Percentiles rank a stretch among this genome's conserved stretches.
phyloP scores from a whole-genome alignment of 352 stramenopile genomes.

The Globisporangium nagaii region DNA sequence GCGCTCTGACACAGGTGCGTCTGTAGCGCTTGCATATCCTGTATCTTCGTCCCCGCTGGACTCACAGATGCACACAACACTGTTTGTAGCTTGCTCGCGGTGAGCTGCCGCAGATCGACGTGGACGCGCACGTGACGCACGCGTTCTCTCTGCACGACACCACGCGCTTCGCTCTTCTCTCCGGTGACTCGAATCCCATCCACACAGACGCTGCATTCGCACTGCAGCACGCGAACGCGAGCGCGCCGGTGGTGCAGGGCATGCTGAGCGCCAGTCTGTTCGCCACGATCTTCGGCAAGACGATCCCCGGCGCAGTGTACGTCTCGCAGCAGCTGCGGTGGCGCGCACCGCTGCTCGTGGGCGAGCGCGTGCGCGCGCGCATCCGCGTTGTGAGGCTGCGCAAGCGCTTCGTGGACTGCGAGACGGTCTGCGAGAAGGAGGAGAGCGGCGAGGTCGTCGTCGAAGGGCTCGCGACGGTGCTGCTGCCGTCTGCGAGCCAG shows the following conservation, averaged over 20 bases:
- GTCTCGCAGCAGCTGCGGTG: conserved; percentile 68
- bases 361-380: conserved; percentile 45
- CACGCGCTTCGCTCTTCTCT: conserved; percentile 48
- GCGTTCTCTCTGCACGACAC: conserved; percentile 61
- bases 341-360: conserved; percentile 53
- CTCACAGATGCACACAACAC: background rate
- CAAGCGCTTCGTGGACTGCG: conserved; percentile 71
- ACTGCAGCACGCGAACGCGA: conserved; percentile 13
- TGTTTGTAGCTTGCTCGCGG: conserved; percentile 33
- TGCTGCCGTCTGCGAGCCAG: conserved; percentile 28
- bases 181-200: conserved; percentile 74
- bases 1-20: conserved; percentile 7
- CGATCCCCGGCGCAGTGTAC: conserved; percentile 71
- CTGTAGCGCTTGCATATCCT: background rate
- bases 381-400: conserved; percentile 57
- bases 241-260: conserved; percentile 66
- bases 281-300: conserved; percentile 73
- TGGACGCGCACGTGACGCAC: conserved; percentile 53
- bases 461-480: conserved; percentile 59
- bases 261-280: conserved; percentile 78
- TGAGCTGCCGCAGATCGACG: conserved; percentile 39
- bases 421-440: conserved; percentile 54
- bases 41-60: background rate
- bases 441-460: conserved; percentile 47
- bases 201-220: conserved; percentile 55